Percentiles rank a stretch among this genome's conserved stretches.
These are phyloP conservation scores for Colletotrichum sp. DNA, from an alignment of 2,329 filamentous ascomycete genomes.

Conservation along the genomic window DNA sequence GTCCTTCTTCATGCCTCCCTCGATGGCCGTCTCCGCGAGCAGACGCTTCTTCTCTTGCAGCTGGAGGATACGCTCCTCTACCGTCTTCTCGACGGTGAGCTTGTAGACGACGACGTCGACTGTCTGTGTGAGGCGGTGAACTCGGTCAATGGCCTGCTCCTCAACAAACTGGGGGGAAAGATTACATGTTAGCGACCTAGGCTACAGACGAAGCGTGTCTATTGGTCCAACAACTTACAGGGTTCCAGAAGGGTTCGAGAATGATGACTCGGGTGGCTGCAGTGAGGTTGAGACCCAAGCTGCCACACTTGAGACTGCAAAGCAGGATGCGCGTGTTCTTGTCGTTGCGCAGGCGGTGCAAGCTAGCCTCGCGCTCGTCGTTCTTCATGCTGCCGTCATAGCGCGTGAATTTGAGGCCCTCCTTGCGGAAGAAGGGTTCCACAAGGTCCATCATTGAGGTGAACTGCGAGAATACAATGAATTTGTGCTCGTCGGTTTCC, in stretches of 20 bases:
- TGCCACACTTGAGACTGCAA: conserved; percentile 93
- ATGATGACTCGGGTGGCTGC: conserved; percentile 93
- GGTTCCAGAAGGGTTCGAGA: conserved; percentile 98
- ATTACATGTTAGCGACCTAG: neutral
- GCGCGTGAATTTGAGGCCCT: conserved; percentile 79
- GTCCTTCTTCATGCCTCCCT: conserved; percentile 74
- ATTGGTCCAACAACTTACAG: conserved; percentile 55
- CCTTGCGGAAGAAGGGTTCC: conserved; percentile 83
- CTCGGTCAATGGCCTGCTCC: conserved; percentile 97
- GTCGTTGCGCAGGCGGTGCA: conserved; percentile 78
- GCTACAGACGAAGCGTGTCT: neutral
- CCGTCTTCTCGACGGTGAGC: conserved; percentile 82
- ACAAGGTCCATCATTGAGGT: conserved; percentile 98
- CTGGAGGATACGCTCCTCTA: conserved; percentile 94
- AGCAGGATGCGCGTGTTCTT: conserved; percentile 80
- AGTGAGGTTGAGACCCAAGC: conserved; percentile 90
- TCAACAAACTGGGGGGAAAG: conserved; percentile 77
- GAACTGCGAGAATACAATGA: conserved; percentile 98
- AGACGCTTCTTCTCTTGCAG: conserved; percentile 93
- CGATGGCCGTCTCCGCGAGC: conserved; percentile 90
- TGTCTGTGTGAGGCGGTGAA: conserved; percentile 97
- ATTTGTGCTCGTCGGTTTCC: conserved; percentile 86
- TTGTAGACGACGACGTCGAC: conserved; percentile 95
- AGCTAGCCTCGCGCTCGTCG: conserved; percentile 85
- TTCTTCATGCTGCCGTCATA: conserved; percentile 98